phyloP scores from a whole-genome alignment of 2,329 filamentous ascomycete species.

The Penicillium aurantiogriseum region DNA sequence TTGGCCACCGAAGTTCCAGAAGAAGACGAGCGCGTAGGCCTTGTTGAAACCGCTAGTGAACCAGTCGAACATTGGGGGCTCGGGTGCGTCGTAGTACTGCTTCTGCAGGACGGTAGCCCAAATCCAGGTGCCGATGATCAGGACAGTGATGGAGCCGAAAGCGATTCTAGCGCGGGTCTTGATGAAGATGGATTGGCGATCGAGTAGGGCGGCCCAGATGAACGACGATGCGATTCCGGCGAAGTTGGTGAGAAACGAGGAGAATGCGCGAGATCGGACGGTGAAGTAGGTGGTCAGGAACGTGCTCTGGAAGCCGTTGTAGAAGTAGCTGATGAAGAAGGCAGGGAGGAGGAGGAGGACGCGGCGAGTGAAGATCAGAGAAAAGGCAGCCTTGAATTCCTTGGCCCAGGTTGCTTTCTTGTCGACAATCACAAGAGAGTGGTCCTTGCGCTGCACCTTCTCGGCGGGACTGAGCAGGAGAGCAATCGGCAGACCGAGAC shows the following conservation, averaged over 20 bases:
- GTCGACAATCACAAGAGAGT: conserved; percentile 22
- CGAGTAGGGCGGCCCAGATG: conserved; percentile 16
- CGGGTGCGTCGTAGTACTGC: conserved; percentile 20
- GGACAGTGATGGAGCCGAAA: conserved; percentile 17
- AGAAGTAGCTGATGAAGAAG: conserved; percentile 34
- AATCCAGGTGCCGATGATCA: conserved; percentile 25
- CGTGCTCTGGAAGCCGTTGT: conserved; percentile 30
- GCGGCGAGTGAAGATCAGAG: conserved; percentile 20
- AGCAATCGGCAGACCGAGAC: conserved; percentile 22
- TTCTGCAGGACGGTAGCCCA: conserved; percentile 25
- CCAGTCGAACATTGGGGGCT: conserved; percentile 25
- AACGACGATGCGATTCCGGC: conserved; percentile 25
- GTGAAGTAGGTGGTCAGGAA: conserved; percentile 27
- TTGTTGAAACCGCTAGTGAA: conserved; percentile 25
- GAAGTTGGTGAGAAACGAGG: conserved; percentile 28
- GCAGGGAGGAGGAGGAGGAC: conserved; percentile 25
- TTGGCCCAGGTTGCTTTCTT: conserved; percentile 22
- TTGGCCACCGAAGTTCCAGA: conserved; percentile 26
- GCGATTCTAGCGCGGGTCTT: conserved; percentile 24
- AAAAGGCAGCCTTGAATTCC: conserved; percentile 23
- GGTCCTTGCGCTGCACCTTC: conserved; percentile 27
- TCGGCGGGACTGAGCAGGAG: conserved; percentile 24
- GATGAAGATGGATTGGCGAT: conserved; percentile 25
- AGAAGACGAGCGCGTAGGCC: conserved; percentile 24
- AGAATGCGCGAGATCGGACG: conserved; percentile 25